Evolutionary conservation across 1,284 basidiomycete genomes (phyloP).

Genomic region (Puccinia brachypodii): DNA sequence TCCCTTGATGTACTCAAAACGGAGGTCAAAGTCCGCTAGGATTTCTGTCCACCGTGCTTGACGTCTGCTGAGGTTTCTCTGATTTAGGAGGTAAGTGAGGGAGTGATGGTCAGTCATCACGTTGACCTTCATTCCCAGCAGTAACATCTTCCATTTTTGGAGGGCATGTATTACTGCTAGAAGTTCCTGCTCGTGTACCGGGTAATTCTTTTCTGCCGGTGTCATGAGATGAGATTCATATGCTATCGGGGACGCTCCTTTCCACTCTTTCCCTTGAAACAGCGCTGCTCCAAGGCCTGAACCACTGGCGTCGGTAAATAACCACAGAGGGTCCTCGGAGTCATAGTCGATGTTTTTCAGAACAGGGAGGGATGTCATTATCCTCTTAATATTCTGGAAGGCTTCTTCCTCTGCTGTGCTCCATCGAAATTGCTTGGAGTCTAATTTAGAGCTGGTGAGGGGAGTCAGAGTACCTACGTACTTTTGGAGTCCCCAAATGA

Average conservation of each 20-base stretch:
- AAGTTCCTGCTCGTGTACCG: background rate
- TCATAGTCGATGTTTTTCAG: background rate
- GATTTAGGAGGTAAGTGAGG: no score
- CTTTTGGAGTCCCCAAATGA: no score
- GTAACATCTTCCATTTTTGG: background rate
- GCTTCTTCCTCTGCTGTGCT: background rate
- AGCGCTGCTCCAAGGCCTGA: background rate
- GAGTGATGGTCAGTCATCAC: background rate
- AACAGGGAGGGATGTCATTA: background rate
- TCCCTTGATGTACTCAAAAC: conserved; percentile 57
- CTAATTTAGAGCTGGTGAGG: background rate
- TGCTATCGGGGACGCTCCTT: background rate
- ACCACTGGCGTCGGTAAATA: background rate
- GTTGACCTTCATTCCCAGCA: background rate
- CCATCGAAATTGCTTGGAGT: background rate
- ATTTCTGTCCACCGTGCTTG: conserved; percentile 59
- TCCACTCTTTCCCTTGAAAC: background rate
- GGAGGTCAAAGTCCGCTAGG: conserved; percentile 56
- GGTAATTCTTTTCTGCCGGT: background rate
- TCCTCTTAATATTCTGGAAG: background rate
- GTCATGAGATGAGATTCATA: background rate
- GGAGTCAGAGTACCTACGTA: background rate
- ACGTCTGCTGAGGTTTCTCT: conserved; percentile 56
- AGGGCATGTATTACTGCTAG: background rate
- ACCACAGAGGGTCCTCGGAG: background rate